Evolutionary conservation across 192 early-diverging fungal genomes (phyloP), one percentile per base, ranked within the genome.

Genomic region (Allomyces javanicus): DNA sequence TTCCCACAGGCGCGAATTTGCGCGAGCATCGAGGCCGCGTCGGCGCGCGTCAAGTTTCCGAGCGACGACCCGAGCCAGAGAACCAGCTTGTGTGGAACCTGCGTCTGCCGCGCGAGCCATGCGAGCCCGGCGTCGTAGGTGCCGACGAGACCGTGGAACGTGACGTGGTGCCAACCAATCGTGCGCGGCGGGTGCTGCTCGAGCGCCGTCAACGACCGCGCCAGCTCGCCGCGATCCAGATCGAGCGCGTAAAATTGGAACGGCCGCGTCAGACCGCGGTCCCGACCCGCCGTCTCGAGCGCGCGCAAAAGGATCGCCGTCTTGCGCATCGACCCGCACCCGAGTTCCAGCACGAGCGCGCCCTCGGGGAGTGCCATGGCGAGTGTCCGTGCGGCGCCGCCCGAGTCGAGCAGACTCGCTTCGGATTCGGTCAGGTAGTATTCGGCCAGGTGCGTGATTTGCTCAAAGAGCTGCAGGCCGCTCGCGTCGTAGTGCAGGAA

Each of bases 31-130:
- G 70, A 72, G 17, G 72, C 77, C 9, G 88, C 90, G 12, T 89
- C 87, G 4, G 72, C 44, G 24, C 85, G 75, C 21, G 71, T 76
- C 61, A 81, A 73, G 70, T 94, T 94, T 10, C 94, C 92, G 25
- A 97, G 87, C 0, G 90, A 92, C 3, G 86, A 89, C 0, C 94
- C 94, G 25, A 96, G 77, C 94, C 94, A 96, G 61, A 94, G 73
- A 11, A 92, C 72, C 5, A 83, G 83, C 72, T 90, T 92, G 11
- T 76, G 85, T 12, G 74, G 68, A 1, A 85, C 78, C 3, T 73
- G 11, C 0, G 73, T 71, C 40, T 79, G 71, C 17, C 74, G 70
- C 25, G 83, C 83, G 45, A 85, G 75, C 71, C 80, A 90, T 3
- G 67, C 70, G 44, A 94, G 72, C 0, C 86, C 86, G 69, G 94